A percentile compares a stretch with the other conserved stretches of the same genome.
Conservation (phyloP, 805 yeast species). For the Sugiyamaella mastotermitis region DNA sequence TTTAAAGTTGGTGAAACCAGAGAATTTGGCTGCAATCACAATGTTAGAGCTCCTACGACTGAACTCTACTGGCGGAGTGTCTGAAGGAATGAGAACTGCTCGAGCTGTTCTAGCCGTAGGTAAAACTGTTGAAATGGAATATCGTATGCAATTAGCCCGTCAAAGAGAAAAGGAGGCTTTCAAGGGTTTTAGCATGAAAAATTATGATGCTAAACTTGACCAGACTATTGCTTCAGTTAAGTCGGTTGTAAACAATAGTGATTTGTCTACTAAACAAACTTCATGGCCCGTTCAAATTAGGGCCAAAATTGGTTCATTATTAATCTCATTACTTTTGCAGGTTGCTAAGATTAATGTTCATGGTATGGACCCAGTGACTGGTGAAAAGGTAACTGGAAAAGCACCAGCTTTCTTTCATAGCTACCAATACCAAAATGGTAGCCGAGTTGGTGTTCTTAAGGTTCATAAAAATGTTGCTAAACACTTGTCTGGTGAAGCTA, state of each 20-base stretch:
- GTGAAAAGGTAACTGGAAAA: constrained; percentile 54
- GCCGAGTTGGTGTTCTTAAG: constrained; percentile 73
- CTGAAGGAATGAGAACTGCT: constrained; percentile 78
- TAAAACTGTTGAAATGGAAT: constrained; percentile 77
- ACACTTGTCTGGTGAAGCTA: constrained; percentile 59
- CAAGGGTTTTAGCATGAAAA: constrained; percentile 37
- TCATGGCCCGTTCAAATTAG: constrained; percentile 52
- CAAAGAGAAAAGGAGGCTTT: constrained; percentile 34
- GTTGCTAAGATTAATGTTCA: constrained; percentile 77
- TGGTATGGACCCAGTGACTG: constrained; percentile 77
- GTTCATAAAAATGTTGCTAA: constrained; percentile 64
- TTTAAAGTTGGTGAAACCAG: constrained; percentile 63
- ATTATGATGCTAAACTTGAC: constrained; percentile 35
- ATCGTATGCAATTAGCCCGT: constrained; percentile 29
- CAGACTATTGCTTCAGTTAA: constrained; percentile 36
- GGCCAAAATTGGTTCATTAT: constrained; percentile 76
- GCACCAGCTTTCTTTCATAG: constrained; percentile 91
- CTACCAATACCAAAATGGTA: constrained; percentile 74
- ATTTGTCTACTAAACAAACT: constrained; percentile 27
- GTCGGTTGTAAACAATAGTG: constrained; percentile 25
- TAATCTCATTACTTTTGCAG: constrained; percentile 68
- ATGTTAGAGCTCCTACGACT: constrained; percentile 74
- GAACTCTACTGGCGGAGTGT: constrained; percentile 65
- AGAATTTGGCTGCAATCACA: constrained; percentile 76
- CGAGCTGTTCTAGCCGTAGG: constrained; percentile 79